These are phyloP conservation scores for Scytalidium sp. DNA, from an alignment of 2,329 filamentous ascomycete species.

Conservation along the genomic window DNA sequence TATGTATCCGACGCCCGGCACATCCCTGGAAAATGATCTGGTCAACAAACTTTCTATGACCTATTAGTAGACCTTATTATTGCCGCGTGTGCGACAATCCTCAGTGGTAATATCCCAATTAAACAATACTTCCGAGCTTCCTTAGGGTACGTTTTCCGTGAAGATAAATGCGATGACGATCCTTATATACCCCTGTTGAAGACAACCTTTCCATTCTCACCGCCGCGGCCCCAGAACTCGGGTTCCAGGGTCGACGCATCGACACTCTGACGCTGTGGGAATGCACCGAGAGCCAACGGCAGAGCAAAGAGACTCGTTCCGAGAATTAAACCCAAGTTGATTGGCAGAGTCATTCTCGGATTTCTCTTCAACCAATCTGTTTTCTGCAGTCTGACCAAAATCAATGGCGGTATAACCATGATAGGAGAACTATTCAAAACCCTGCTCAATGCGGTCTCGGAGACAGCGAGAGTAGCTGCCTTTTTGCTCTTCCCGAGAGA, in stretches of 20 bases:
- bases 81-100: too few relatives aligned
- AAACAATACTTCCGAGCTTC: too few relatives aligned
- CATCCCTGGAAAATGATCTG: too few relatives aligned
- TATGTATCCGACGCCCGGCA: too few relatives aligned
- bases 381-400: conserved; percentile 81
- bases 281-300: conserved; percentile 84
- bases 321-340: conserved; percentile 87
- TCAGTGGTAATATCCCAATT: too few relatives aligned
- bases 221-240: conserved; percentile 81
- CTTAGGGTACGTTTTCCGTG: too few relatives aligned
- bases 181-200: conserved; percentile 88
- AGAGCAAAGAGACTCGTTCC: conserved; percentile 84
- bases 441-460: conserved; percentile 86
- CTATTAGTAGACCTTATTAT: too few relatives aligned
- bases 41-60: too few relatives aligned
- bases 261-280: conserved; percentile 87
- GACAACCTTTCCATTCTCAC: conserved; percentile 79
- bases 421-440: conserved; percentile 94
- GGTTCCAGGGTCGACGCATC: conserved; percentile 73
- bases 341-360: conserved; percentile 72
- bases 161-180: too few relatives aligned
- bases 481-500: conserved; percentile 84
- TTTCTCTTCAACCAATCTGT: conserved; percentile 76
- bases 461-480: conserved; percentile 85
- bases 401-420: conserved; percentile 90